Base-by-base conservation (phyloP, 129 eudicot genomes). In the Saussurea involucrata region DNA sequence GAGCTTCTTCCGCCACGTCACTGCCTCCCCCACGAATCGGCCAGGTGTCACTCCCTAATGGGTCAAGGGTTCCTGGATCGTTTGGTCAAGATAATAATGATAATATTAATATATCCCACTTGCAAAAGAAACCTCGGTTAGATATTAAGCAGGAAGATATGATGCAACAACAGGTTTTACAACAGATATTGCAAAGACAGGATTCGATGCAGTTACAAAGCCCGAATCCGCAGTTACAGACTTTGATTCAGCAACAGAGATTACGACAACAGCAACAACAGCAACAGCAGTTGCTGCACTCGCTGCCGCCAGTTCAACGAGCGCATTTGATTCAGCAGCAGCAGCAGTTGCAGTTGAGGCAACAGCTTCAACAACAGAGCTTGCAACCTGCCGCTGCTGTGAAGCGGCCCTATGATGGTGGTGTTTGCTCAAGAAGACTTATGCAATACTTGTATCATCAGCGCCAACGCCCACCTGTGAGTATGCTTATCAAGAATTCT, bases 401-500 rank as follows among this genome's bases (percentile, higher is more conserved):
- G 78, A 95, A 92, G 78, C 89, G 96, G 13, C 95, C 97, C 27
- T 85, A 77, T 80, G 97, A 92, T 78, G 79, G 86, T 8, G 96
- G 96, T 80, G 92, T 95, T 12, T 95, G 99, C 72, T 90, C 99
- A 13, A 86, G 99, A 8, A 87, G 97, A 67, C 64, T 95, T 76
- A 95, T 95, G 99, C 97, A 95, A 64, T 92, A 92, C 70, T 74
- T 95, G 46, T 95, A 88, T 87, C 99, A 95, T 82, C 97, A 89
- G 77, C 72, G 96, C 71, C 95, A 90, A 32, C 80, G 96, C 11
- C 99, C 99, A 63, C 66, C 90, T 71, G 99, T 95, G 83, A 92
- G 97, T 95, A 72, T 77, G 78, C 65, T 33, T 71, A 17, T 58
- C 21, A 63, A 32, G 49, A 65, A 57, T 70, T 69, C 7, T 34